Base-by-base conservation (phyloP, 1,284 basidiomycete species). In the Pascua sp. region DNA sequence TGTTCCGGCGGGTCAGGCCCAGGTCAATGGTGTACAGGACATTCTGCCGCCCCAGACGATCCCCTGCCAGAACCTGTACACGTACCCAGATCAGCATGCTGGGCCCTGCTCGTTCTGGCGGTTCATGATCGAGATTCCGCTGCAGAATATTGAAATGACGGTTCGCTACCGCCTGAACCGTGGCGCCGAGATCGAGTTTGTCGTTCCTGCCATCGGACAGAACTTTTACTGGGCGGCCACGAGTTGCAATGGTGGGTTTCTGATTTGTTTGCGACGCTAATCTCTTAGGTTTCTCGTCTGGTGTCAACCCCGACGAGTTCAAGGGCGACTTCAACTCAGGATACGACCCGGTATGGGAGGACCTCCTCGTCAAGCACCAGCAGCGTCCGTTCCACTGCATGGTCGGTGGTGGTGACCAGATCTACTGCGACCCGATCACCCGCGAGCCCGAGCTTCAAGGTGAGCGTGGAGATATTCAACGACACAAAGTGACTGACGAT, bases 151-250 rank as follows among this genome's bases (percentile, higher is more conserved):
- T 41, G 90, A 95, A 77, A 89, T 91, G 82, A 78, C 81, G n/a
- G 82, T 96, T 47, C 81, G 80, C 53, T 98, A 98, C 73, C 72
- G 82, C 47, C 80, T 93, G 63, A 93, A 94, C 68, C 77, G 83
- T 24, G 90, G 93, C 0, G 86, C 87, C 53, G 82, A 84, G 55
- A 80, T 91, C 57, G 82, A 84, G 43, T 98, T 98, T 75, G 86
- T 84, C 68, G 86, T 98, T 12, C 94, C 95, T 0, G 89, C 86
- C 2, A 75, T 82, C 36, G 80, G 82, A 16, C 87, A 95, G 73
- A 94, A 97, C 72, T 88, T 98, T 85, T 84, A 90, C 62, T 92
- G 90, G 88, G 88, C 91, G 11, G 83, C 87, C 9, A 86, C 95
- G 59, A 72, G 70, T 54, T 83, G 82, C 71, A 82, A 82, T 60